These are phyloP conservation scores for Xanthoparmelia taractica DNA, from an alignment of 495 filamentous ascomycete genomes.

Conservation along the genomic window DNA sequence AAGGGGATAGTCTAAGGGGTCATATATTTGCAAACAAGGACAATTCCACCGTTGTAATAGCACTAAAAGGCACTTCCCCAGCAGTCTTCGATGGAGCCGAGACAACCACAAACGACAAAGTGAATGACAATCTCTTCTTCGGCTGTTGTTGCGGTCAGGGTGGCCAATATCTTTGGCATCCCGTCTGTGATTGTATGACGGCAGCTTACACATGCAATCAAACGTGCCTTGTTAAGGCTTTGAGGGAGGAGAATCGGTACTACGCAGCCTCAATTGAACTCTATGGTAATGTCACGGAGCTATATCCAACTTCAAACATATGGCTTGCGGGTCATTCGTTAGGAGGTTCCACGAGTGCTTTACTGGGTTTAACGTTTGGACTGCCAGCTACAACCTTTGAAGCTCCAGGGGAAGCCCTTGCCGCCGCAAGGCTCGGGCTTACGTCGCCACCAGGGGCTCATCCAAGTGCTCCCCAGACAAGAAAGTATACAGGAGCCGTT, in stretches of 20 bases:
- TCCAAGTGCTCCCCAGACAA: slow-evolving; percentile 58
- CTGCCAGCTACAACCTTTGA: slow-evolving; percentile 83
- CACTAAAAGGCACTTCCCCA: slow-evolving; percentile 77
- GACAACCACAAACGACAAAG: slow-evolving; percentile 93
- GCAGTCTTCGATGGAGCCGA: slow-evolving; percentile 93
- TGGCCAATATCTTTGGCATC: slow-evolving; percentile 74
- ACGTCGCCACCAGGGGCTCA: slow-evolving; percentile 74
- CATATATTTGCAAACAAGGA: slow-evolving; percentile 83
- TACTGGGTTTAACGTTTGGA: slow-evolving; percentile 86
- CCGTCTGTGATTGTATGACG: slow-evolving; percentile 85
- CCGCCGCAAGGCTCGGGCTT: slow-evolving; percentile 76
- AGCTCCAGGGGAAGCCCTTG: slow-evolving; percentile 80
- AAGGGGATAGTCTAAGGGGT: slow-evolving; percentile 77
- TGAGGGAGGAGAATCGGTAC: slow-evolving; percentile 78
- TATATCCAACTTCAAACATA: slow-evolving; percentile 78
- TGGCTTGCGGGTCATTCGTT: slow-evolving; percentile 90
- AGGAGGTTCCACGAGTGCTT: slow-evolving; percentile 74
- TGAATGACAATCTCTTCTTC: slow-evolving; percentile 96
- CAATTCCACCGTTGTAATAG: slow-evolving; percentile 83
- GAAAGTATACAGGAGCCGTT: slow-evolving; percentile 68
- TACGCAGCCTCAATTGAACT: slow-evolving; percentile 80
- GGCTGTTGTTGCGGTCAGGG: slow-evolving; percentile 96
- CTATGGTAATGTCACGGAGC: slow-evolving; percentile 80
- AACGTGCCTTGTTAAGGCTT: slow-evolving; percentile 69
- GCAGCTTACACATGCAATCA: slow-evolving; percentile 81